A percentile compares a stretch with the other conserved stretches of the same genome.
Conservation (phyloP, 148 eudicot species). For the Rhododendron ferrugineum region DNA sequence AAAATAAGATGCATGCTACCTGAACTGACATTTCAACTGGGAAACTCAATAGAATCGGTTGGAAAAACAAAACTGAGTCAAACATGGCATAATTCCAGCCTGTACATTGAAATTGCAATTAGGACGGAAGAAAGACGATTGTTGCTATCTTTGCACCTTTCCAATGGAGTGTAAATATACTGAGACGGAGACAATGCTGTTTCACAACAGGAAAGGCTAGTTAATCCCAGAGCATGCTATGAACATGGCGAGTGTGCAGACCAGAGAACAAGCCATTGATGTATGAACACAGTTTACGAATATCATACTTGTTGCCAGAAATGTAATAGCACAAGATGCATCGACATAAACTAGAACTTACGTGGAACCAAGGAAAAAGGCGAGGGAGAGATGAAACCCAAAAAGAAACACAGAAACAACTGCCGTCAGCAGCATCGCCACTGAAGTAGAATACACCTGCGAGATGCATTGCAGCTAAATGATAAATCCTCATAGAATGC, state of each 20-base stretch:
- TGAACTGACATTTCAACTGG: not conserved
- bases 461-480: constrained; percentile 6
- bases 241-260: not conserved
- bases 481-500: not conserved
- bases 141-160: constrained; percentile 40
- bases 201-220: not conserved
- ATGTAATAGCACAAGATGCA: not conserved
- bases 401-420: constrained; percentile 86
- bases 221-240: not conserved
- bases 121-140: not conserved
- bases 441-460: constrained; percentile 97
- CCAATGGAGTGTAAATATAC: constrained; percentile 53
- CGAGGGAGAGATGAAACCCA: constrained; percentile 84
- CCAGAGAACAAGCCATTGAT: not conserved
- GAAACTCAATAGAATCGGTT: not conserved
- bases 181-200: constrained; percentile 84
- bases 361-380: constrained; percentile 95
- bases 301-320: not conserved
- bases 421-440: constrained; percentile 95
- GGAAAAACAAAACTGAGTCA: not conserved
- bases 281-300: not conserved
- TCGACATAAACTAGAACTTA: constrained; percentile 31
- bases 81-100: not conserved
- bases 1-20: not conserved
- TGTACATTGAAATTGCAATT: not conserved